A percentile compares a stretch with the other conserved stretches of the same genome.
Evolutionary conservation across 2,329 filamentous ascomycete genomes (phyloP).

Genomic region (Stagonosporopsis vannaccii): DNA sequence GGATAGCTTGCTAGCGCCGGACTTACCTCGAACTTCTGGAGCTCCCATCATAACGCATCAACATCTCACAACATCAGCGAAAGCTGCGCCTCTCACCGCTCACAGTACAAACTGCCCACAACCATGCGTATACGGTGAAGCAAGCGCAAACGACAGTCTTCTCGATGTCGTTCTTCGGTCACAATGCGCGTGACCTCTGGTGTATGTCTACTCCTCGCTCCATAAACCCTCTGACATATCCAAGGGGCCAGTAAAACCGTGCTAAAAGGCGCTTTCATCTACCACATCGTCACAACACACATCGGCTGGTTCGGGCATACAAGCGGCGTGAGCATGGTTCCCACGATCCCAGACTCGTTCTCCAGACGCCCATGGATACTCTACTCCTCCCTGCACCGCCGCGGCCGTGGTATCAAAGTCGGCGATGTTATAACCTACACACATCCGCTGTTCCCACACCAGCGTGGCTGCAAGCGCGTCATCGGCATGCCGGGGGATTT

Average conservation of each 20-base stretch:
- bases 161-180: conserved; percentile 10
- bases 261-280: conserved; percentile 27
- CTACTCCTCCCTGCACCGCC: conserved; percentile 38
- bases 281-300: conserved; percentile 58
- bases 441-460: conserved; percentile 69
- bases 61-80: neutral
- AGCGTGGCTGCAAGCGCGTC: conserved; percentile 79
- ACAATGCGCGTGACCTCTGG: conserved; percentile 14
- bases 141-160: neutral
- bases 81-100: neutral
- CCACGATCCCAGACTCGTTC: conserved; percentile 66
- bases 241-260: conserved; percentile 22
- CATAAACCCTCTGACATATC: conserved; percentile 4
- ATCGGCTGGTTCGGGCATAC: conserved; percentile 66
- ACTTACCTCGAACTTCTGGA: conserved; percentile 6
- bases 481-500: conserved; percentile 68
- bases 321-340: conserved; percentile 85
- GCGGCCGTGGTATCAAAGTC: conserved; percentile 71
- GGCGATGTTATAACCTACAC: conserved; percentile 85
- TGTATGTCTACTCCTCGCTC: neutral
- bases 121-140: conserved; percentile 10
- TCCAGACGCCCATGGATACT: conserved; percentile 28
- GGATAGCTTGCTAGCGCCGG: conserved; percentile 31
- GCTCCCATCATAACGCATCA: conserved; percentile 4
- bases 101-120: neutral